phyloP scores from a whole-genome alignment of 2,329 filamentous ascomycete species.

The Xenoacremonium recifei region DNA sequence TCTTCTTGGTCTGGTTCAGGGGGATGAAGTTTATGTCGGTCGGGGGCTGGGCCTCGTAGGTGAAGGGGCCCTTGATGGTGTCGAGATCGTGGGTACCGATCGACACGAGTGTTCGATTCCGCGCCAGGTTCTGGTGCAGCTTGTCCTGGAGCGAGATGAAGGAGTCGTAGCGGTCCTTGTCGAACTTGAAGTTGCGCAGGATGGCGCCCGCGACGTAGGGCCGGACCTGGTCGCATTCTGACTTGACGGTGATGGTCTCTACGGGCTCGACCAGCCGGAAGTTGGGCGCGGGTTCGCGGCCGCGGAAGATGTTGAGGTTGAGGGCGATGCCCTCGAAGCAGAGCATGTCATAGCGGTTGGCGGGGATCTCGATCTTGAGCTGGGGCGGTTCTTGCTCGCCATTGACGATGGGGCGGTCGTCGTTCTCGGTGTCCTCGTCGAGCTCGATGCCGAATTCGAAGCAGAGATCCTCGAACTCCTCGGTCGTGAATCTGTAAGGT shows the following conservation, averaged over 20 bases:
- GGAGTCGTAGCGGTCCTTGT: slow-evolving; percentile 86
- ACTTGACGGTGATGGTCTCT: slow-evolving; percentile 76
- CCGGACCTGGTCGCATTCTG: slow-evolving; percentile 73
- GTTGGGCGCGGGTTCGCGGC: slow-evolving; percentile 71
- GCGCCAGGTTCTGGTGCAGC: slow-evolving; percentile 91
- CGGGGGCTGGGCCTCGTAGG: slow-evolving; percentile 90
- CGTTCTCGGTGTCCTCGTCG: slow-evolving; percentile 87
- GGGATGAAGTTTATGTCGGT: slow-evolving; percentile 89
- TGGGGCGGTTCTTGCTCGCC: slow-evolving; percentile 84
- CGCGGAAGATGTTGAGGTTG: slow-evolving; percentile 93
- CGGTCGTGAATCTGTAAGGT: slow-evolving; percentile 70
- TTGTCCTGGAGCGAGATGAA: slow-evolving; percentile 99
- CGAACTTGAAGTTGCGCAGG: slow-evolving; percentile 87
- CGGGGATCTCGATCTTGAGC: slow-evolving; percentile 96
- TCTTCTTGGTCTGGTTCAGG: slow-evolving; percentile 85
- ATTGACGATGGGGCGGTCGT: slow-evolving; percentile 70
- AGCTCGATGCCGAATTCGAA: slow-evolving; percentile 99
- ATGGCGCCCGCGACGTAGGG: slow-evolving; percentile 89
- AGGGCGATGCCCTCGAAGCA: slow-evolving; percentile 96
- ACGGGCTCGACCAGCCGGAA: slow-evolving; percentile 75
- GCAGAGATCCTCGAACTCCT: slow-evolving; percentile 95
- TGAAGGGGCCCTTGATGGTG: slow-evolving; percentile 90
- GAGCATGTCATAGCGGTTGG: slow-evolving; percentile 92
- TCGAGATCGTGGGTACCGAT: slow-evolving; percentile 97
- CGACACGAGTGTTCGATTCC: slow-evolving; percentile 89